A percentile compares a stretch with the other conserved stretches of the same genome.
phyloP scores from a whole-genome alignment of 768 basidiomycete genomes.

The Obba rivulosa region DNA sequence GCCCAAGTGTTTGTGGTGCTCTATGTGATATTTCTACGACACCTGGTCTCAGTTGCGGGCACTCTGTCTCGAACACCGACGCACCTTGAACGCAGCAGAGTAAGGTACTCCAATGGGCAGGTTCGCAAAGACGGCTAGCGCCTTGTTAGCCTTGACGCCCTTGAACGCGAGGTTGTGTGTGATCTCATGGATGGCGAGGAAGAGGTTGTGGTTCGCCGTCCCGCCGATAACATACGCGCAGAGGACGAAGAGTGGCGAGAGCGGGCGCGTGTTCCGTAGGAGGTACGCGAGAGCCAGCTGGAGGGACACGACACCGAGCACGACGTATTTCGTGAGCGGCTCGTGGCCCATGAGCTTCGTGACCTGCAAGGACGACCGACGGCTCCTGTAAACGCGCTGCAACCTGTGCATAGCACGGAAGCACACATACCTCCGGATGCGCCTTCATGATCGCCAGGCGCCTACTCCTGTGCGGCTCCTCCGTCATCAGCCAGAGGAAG shows the following conservation, averaged over 20 bases:
- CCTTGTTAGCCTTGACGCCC: slow-evolving; percentile 75
- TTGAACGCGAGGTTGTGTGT: slow-evolving; percentile 96
- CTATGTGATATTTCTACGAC: slow-evolving; percentile 80
- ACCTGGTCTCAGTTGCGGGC: no score
- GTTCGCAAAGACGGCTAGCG: slow-evolving; percentile 87
- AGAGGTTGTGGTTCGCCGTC: slow-evolving; percentile 95
- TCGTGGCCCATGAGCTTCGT: slow-evolving; percentile 96
- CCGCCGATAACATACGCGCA: slow-evolving; percentile 86
- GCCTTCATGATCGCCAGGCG: slow-evolving; percentile 88
- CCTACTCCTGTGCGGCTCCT: slow-evolving; percentile 91
- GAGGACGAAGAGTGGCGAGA: slow-evolving; percentile 68
- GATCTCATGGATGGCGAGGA: slow-evolving; percentile 97
- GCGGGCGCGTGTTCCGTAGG: slow-evolving; percentile 63
- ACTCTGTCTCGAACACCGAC: neutral
- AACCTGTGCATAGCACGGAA: no score
- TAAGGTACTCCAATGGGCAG: slow-evolving; percentile 94
- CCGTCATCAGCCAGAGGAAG: slow-evolving; percentile 96
- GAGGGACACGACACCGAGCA: slow-evolving; percentile 72
- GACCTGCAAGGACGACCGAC: slow-evolving; percentile 47
- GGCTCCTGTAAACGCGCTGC: no score
- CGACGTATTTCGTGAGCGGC: slow-evolving; percentile 85
- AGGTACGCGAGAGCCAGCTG: slow-evolving; percentile 63
- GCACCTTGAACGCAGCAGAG: slow-evolving; percentile 89
- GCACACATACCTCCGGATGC: slow-evolving; percentile 73
- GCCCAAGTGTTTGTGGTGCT: slow-evolving; percentile 94